Evolutionary conservation across 352 stramenopile genomes (phyloP).

Genomic region (Globisporangium carolinianum): DNA sequence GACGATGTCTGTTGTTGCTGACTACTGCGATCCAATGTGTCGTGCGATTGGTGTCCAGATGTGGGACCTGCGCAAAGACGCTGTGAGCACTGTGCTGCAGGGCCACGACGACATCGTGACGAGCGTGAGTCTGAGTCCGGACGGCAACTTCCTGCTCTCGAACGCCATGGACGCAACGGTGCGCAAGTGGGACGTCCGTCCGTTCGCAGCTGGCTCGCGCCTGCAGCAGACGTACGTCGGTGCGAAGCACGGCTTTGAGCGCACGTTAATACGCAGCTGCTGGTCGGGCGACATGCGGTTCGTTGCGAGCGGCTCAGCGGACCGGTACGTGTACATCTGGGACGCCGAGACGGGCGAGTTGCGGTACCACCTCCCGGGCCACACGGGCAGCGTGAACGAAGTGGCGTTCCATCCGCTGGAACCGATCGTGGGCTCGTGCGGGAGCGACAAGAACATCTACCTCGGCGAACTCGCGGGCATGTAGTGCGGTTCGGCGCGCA

Average conservation of each 20-base stretch:
- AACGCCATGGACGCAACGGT: slow-evolving; percentile 94
- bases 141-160: slow-evolving; percentile 90
- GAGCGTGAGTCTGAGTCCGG: slow-evolving; percentile 89
- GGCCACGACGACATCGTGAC: slow-evolving; percentile 93
- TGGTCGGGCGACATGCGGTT: slow-evolving; percentile 88
- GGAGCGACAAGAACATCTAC: slow-evolving; percentile 85
- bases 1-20: not conserved
- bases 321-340: slow-evolving; percentile 94
- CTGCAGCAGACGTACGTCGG: slow-evolving; percentile 65
- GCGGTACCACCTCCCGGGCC: slow-evolving; percentile 91
- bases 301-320: slow-evolving; percentile 84
- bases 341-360: slow-evolving; percentile 88
- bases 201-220: slow-evolving; percentile 67
- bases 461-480: slow-evolving; percentile 66
- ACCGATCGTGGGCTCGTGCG: slow-evolving; percentile 80
- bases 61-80: slow-evolving; percentile 90
- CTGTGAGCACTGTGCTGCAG: slow-evolving; percentile 77
- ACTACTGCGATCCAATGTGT: not conserved
- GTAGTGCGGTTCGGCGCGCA: slow-evolving; percentile 8
- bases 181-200: slow-evolving; percentile 91
- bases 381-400: slow-evolving; percentile 93
- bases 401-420: slow-evolving; percentile 87
- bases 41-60: slow-evolving; percentile 13
- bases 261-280: slow-evolving; percentile 88
- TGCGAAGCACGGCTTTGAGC: slow-evolving; percentile 90